These are phyloP conservation scores for Physaria fendleri DNA, from an alignment of 345 rosid species.

Conservation along the genomic window DNA sequence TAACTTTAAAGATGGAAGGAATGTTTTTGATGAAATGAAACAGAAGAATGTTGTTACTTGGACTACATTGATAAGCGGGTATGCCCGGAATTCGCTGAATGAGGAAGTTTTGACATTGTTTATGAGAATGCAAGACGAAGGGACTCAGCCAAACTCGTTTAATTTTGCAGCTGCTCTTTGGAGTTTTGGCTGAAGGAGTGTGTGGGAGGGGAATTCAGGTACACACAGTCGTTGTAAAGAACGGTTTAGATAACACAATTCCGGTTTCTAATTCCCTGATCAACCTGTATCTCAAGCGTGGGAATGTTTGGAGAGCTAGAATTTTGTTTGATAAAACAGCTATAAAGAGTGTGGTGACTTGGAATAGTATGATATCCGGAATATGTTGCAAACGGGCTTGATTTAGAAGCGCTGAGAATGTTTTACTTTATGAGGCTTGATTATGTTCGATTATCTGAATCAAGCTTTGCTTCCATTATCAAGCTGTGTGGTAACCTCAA, in stretches of 20 bases:
- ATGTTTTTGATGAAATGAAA: conserved; percentile 56
- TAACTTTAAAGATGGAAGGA: conserved; percentile 47
- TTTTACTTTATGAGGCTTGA: conserved; percentile 52
- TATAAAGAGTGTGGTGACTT: conserved; percentile 51
- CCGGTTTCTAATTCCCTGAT: conserved; percentile 69
- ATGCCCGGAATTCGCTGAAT: conserved; percentile 42
- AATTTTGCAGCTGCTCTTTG: conserved; percentile 62
- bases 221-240: conserved; percentile 52
- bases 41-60: conserved; percentile 75
- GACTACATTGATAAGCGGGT: conserved; percentile 78
- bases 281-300: conserved; percentile 55
- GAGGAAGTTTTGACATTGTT: conserved; percentile 44
- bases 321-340: conserved; percentile 49
- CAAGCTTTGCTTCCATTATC: conserved; percentile 46
- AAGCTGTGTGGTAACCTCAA: conserved; percentile 60
- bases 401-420: conserved; percentile 50
- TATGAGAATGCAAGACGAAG: conserved; percentile 48
- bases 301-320: conserved; percentile 50
- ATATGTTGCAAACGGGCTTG: conserved; percentile 47
- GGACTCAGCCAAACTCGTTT: conserved; percentile 53
- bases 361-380: conserved; percentile 84
- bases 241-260: conserved; percentile 40
- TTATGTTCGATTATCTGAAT: conserved; percentile 42
- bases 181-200: conserved; percentile 47
- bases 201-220: conserved; percentile 50